Evolutionary conservation across 139 green algal genomes (phyloP).

Genomic region (Picochlorum sp.): DNA sequence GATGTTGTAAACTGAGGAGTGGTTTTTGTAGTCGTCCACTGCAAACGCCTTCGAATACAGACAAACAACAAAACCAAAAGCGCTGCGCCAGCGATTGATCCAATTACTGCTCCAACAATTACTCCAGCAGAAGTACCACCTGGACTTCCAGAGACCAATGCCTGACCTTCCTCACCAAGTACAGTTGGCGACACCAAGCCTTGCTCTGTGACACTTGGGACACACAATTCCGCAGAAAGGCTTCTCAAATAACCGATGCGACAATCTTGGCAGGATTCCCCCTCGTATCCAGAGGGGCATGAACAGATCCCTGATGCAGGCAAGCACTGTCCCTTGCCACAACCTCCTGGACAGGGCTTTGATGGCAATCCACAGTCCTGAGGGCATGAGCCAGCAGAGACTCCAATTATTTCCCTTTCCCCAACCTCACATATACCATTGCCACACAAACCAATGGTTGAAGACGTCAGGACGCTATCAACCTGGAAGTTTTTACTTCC

Average conservation of each 20-base stretch:
- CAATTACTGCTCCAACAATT: conserved; percentile 22
- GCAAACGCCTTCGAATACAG: neutral
- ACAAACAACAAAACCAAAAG: conserved; percentile 11
- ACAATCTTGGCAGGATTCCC: conserved; percentile 25
- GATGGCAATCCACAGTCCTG: conserved; percentile 37
- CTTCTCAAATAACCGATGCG: conserved; percentile 19
- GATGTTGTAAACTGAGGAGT: neutral
- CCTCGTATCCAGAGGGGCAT: conserved; percentile 31
- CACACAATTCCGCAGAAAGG: conserved; percentile 4
- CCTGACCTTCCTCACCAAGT: neutral
- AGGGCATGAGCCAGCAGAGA: conserved; percentile 31
- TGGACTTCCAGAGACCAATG: neutral
- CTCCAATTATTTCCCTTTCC: conserved; percentile 25
- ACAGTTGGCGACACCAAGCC: neutral
- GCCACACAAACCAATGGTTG: conserved; percentile 34
- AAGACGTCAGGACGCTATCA: neutral
- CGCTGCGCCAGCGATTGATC: neutral
- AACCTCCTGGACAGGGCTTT: conserved; percentile 25
- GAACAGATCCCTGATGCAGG: conserved; percentile 27
- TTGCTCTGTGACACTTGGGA: conserved; percentile 15
- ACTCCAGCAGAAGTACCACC: conserved; percentile 6
- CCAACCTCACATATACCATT: conserved; percentile 45
- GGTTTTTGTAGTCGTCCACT: neutral
- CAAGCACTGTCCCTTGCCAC: conserved; percentile 14
- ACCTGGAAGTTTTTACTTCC: neutral